Evolutionary conservation across 352 stramenopile species (phyloP).

Genomic region (Phytophthora lateralis): DNA sequence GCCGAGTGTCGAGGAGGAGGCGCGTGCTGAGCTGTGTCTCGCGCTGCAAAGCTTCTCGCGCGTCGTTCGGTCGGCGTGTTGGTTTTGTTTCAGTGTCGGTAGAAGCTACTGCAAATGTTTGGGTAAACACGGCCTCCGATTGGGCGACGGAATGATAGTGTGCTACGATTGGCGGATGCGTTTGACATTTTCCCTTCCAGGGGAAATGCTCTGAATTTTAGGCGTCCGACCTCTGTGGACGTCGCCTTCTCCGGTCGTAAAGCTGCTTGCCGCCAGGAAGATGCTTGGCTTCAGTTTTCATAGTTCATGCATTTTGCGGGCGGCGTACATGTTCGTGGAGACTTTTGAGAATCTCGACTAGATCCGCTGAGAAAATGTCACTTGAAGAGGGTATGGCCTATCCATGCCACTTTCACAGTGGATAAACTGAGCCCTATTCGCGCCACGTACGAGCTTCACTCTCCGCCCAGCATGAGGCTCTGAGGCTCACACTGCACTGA

Average conservation of each 20-base stretch:
- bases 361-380: constrained; percentile 33
- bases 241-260: no score
- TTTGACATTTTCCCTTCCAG: no score
- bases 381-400: constrained; percentile 35
- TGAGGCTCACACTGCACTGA: constrained; percentile 1
- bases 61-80: constrained; percentile 43
- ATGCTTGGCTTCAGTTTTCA: no score
- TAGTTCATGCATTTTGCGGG: no score
- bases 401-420: no score
- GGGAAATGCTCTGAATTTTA: no score
- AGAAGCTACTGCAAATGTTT: constrained; percentile 14
- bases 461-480: no score
- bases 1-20: constrained; percentile 19
- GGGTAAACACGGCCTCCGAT: constrained; percentile 6
- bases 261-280: no score
- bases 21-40: constrained; percentile 22
- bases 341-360: constrained; percentile 20
- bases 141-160: constrained; percentile 11
- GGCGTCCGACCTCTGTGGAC: no score
- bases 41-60: constrained; percentile 35
- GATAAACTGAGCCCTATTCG: constrained; percentile 16
- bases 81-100: constrained; percentile 37
- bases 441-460: constrained; percentile 32
- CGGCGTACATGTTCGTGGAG: neutral
- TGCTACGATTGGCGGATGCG: constrained; percentile 3